Conservation (phyloP, 306 rosid species). For the Lathyrus aphaca region DNA sequence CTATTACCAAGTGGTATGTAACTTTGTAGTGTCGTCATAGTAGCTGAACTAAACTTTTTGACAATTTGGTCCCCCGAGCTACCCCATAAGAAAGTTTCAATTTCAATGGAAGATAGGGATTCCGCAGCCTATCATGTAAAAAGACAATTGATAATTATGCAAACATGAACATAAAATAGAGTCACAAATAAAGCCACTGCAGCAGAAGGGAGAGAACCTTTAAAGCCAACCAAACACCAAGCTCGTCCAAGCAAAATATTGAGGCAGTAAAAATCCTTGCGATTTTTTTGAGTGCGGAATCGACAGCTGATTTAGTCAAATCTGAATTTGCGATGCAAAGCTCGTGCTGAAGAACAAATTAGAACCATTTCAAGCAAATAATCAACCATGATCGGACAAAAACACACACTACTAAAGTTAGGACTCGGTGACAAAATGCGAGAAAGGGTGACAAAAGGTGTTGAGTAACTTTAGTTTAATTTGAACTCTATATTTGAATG, state of each 20-base stretch:
- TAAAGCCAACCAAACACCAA: constrained; percentile 76
- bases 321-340: constrained; percentile 41
- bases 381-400: constrained; percentile 22
- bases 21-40: constrained; percentile 39
- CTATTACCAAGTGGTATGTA: constrained; percentile 56
- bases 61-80: constrained; percentile 53
- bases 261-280: constrained; percentile 46
- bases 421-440: neutral
- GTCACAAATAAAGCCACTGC: constrained; percentile 9
- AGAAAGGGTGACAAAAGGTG: neutral
- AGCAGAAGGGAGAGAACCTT: constrained; percentile 54
- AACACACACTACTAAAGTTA: neutral
- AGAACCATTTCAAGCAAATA: constrained; percentile 34
- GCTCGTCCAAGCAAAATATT: constrained; percentile 66
- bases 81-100: constrained; percentile 52
- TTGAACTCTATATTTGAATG: neutral
- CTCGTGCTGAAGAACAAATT: constrained; percentile 59
- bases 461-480: neutral
- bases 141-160: constrained; percentile 24
- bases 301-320: constrained; percentile 44
- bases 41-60: constrained; percentile 52
- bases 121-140: constrained; percentile 68
- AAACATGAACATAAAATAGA: constrained; percentile 35
- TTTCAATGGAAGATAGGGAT: constrained; percentile 46
- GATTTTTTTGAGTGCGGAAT: constrained; percentile 52